phyloP scores from a whole-genome alignment of 108 stramenopile species.

The Cyclotella atomus region DNA sequence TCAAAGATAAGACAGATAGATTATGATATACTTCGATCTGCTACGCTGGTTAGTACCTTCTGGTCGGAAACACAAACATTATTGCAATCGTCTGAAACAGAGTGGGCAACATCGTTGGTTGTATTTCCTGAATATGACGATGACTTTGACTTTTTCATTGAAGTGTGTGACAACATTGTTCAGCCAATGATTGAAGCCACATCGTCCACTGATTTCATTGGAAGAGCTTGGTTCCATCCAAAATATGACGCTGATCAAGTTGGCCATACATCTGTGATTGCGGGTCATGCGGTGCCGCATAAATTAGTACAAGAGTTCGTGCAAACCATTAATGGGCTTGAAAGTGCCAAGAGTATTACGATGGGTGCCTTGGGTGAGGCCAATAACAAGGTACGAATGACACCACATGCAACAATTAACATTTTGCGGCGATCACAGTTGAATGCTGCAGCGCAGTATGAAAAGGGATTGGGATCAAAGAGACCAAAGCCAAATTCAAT shows the following conservation, averaged over 20 bases:
- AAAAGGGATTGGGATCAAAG: slow-evolving; percentile 48
- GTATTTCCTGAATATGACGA: slow-evolving; percentile 49
- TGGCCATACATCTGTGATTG: slow-evolving; percentile 45
- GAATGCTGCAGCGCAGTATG: slow-evolving; percentile 38
- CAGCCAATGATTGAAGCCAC: slow-evolving; percentile 47
- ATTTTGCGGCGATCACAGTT: slow-evolving; percentile 58
- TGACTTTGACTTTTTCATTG: slow-evolving; percentile 49
- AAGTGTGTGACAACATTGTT: slow-evolving; percentile 52
- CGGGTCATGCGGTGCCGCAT: slow-evolving; percentile 62
- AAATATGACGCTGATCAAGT: slow-evolving; percentile 42
- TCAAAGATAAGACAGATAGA: neutral
- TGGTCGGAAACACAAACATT: slow-evolving; percentile 49
- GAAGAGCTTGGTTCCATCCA: slow-evolving; percentile 66
- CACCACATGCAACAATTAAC: slow-evolving; percentile 67
- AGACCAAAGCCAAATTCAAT: slow-evolving; percentile 51
- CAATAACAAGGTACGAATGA: slow-evolving; percentile 61
- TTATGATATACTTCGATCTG: slow-evolving; percentile 15
- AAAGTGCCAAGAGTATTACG: neutral
- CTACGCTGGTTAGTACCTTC: slow-evolving; percentile 39
- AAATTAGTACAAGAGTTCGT: slow-evolving; percentile 58
- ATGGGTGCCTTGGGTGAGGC: slow-evolving; percentile 17
- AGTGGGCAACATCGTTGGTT: slow-evolving; percentile 55
- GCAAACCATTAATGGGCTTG: neutral
- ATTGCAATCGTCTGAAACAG: slow-evolving; percentile 38
- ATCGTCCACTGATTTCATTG: slow-evolving; percentile 44